A percentile compares a stretch with the other conserved stretches of the same genome.
phyloP scores from a whole-genome alignment of 352 stramenopile species.

The Phytophthora pluvialis region DNA sequence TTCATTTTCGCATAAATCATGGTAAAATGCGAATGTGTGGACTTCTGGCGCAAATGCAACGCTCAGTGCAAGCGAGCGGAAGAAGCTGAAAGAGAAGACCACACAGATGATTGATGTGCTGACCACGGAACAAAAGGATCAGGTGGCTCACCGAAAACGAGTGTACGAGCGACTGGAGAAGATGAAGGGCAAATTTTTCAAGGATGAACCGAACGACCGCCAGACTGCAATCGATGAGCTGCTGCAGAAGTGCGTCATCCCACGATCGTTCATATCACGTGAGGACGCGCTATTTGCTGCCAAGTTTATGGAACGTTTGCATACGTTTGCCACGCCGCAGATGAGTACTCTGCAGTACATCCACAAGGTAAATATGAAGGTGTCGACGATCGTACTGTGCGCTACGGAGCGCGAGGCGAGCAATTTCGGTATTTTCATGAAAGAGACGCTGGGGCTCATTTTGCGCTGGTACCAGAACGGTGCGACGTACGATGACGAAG shows the following conservation, averaged over 20 bases:
- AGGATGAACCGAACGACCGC: conserved; percentile 39
- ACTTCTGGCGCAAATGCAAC: conserved; percentile 38
- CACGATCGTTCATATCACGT: conserved; percentile 75
- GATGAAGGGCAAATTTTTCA: conserved; percentile 77
- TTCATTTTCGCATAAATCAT: too few species aligned
- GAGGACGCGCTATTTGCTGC: conserved; percentile 86
- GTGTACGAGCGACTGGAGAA: conserved; percentile 80
- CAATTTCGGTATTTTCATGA: conserved; percentile 89
- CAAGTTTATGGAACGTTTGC: conserved; percentile 88
- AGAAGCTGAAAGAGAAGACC: conserved; percentile 84
- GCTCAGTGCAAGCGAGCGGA: conserved; percentile 65
- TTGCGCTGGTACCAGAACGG: conserved; percentile 83
- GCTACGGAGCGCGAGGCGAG: conserved; percentile 85
- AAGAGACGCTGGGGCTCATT: conserved; percentile 75
- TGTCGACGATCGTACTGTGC: conserved; percentile 81
- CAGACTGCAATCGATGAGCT: conserved; percentile 69
- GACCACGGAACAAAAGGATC: conserved; percentile 86
- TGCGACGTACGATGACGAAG: conserved; percentile 81
- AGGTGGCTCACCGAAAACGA: conserved; percentile 85
- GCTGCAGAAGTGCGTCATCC: conserved; percentile 84
- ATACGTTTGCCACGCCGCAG: conserved; percentile 71
- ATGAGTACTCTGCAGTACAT: conserved; percentile 88
- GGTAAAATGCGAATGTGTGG: too few species aligned
- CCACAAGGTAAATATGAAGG: conserved; percentile 76
- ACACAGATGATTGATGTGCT: conserved; percentile 84